Evolutionary conservation across 768 basidiomycete genomes (phyloP), one percentile per base, ranked within the genome.

Genomic region (Rhizopogon vesiculosus): DNA sequence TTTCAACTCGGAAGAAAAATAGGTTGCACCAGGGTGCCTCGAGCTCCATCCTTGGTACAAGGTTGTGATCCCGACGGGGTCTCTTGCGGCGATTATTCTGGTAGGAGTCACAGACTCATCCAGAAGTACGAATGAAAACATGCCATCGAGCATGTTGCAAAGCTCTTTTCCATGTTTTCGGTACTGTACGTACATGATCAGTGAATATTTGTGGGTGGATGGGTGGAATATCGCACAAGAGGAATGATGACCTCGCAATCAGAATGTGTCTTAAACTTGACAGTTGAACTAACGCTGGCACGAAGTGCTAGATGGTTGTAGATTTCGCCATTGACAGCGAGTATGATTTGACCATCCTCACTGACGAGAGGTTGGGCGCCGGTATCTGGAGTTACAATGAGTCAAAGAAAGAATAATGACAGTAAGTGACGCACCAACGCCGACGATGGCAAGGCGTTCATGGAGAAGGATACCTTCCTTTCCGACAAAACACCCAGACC

Each of bases 11-110:
- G 95, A 98, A 3, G 97, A 85, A 69, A 99, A 99, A 75, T 84
- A 98, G 51, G 90, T 82, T 39, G 83, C 83, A 41, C 88, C 90
- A 5, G 96, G 95, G 29, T 79, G 76, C 42, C 83, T 80, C 1
- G 93, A 93, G 72, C 78, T 85, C 90, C 90, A 93, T 42, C 97
- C 97, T 74, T 96, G 94, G 73, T 98, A 99, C 8, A 99, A 78
- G n/a, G 97, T 98, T 50, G 97, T 98, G 69, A 98, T 93, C 22
- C 97, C 97, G 66, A 99, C 87, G 25, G 97, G 94, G 68, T 99
- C 97, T 39, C 97, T 90, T 5, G 94, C 93, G 57, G 95, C 97
- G 64, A 99, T 93, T 58, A 99, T 77, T 53, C 96, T 85, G 22
- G 93, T 79, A 8, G 96, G 96, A 0, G 88, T 77, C 56, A 90